A percentile compares a stretch with the other conserved stretches of the same genome.
phyloP scores from a whole-genome alignment of 805 yeast species.

The Diddensiella caesifluorescens region DNA sequence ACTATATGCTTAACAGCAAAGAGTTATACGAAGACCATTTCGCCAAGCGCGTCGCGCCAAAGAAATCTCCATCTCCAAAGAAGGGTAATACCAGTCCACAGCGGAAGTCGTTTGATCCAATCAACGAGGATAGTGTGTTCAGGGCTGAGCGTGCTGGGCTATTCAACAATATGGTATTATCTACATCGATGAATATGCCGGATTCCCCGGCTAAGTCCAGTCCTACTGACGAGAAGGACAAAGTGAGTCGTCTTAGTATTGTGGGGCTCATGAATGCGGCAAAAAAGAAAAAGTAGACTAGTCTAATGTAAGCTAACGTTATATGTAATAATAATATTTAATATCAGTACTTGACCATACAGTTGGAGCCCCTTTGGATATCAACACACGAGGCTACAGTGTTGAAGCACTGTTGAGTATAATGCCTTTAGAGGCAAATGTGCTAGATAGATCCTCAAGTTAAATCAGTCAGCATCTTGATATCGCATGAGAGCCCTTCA shows the following conservation, averaged over 20 bases:
- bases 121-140: slow-evolving; percentile 14
- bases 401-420: too few relatives aligned
- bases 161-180: slow-evolving; percentile 2
- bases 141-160: slow-evolving; percentile 12
- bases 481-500: too few relatives aligned
- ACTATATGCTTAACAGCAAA: slow-evolving; percentile 5
- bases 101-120: slow-evolving; percentile 14
- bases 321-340: background rate
- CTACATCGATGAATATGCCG: background rate
- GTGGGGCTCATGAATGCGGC: slow-evolving; percentile 21
- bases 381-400: too few relatives aligned
- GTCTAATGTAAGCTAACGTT: background rate
- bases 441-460: too few relatives aligned
- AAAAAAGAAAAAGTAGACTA: slow-evolving; percentile 11
- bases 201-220: slow-evolving; percentile 3
- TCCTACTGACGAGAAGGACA: slow-evolving; percentile 6
- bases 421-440: too few relatives aligned
- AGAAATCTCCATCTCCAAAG: background rate
- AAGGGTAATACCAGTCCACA: too few relatives aligned
- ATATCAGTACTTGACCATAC: too few relatives aligned
- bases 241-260: slow-evolving; percentile 20
- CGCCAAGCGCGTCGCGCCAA: background rate
- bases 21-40: slow-evolving; percentile 8
- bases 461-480: too few relatives aligned
- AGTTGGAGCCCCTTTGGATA: too few relatives aligned